Base-by-base conservation (phyloP, 2,329 filamentous ascomycete genomes). In the Alternaria arbusti region DNA sequence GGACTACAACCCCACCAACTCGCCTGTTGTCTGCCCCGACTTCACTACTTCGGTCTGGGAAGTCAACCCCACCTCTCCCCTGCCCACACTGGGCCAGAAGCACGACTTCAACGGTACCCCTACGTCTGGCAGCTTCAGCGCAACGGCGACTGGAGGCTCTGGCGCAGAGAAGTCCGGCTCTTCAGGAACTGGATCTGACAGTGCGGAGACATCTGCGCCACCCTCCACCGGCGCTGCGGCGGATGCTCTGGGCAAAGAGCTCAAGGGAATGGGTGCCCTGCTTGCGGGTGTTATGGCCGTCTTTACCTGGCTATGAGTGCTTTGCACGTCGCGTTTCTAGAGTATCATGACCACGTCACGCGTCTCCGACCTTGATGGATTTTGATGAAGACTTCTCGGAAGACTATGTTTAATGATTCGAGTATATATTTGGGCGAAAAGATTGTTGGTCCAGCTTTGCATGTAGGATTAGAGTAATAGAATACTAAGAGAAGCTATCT, bases 31-130 rank as follows among this genome's bases (percentile, higher is more conserved):
- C 3, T 97, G 93, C 79, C 93, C 93, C 8, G 82, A 85, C 1
- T 90, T 88, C 26, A 95, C 91, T 0, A 74, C 84, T 1, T 87
- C 86, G 25, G 87, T 88, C 30, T 97, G 93, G 93, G 84, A 88
- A 20, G 88, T 96, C 4, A 82, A 92, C 70, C 90, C 91, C 15
- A 88, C 89, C 67, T 88, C 90, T 4, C 79, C 86, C 12, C 84
- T 96, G 23, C 93, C 94, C 0, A 89, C 87, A 3, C 70, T 96
- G 8, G 91, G 90, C 12, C 77, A 79, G 66, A 73, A 69, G 13
- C 75, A 74, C 57, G 65, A 74, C 23, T 70, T 62, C 28, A 44
- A 44, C 36, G 49, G 52, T 10, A 43, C 59, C 11, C 44, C 68
- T 10, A 62, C 69, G 13, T 59, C 63, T 6, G 45, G 13, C 6